Percentiles rank a stretch among this genome's conserved stretches.
These are phyloP conservation scores for Spiromastix sp. DNA, from an alignment of 2,329 filamentous ascomycete genomes.

Conservation along the genomic window DNA sequence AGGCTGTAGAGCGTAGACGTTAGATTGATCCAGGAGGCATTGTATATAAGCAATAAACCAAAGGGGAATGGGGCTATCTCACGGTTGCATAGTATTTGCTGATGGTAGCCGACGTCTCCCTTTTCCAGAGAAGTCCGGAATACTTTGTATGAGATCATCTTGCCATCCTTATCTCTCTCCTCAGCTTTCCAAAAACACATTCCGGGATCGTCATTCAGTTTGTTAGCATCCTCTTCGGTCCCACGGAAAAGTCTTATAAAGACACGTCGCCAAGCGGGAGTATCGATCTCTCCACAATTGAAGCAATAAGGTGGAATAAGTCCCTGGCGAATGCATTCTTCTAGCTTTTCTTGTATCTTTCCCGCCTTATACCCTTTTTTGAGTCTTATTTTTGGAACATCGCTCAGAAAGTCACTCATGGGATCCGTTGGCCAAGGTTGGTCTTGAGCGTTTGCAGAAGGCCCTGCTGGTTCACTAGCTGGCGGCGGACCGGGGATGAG, in stretches of 20 bases:
- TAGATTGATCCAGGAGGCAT: conserved; percentile 7
- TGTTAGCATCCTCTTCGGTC: conserved; percentile 57
- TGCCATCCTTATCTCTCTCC: conserved; percentile 51
- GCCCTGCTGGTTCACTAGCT: conserved; percentile 41
- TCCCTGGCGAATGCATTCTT: conserved; percentile 58
- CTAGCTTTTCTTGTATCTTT: conserved; percentile 49
- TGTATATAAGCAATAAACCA: conserved; percentile 21
- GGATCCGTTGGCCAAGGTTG: conserved; percentile 35
- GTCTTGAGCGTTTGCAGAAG: conserved; percentile 27
- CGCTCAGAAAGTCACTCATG: conserved; percentile 31
- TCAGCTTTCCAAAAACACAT: conserved; percentile 65
- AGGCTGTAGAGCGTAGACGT: conserved; percentile 45
- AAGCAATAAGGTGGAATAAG: conserved; percentile 80
- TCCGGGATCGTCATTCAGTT: conserved; percentile 60
- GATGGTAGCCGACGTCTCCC: conserved; percentile 61
- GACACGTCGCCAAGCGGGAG: conserved; percentile 89
- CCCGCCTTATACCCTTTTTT: conserved; percentile 54
- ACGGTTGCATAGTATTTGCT: conserved; percentile 80
- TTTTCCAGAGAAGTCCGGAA: conserved; percentile 63
- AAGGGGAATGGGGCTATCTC: too few relatives aligned
- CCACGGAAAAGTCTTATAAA: conserved; percentile 69
- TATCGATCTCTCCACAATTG: conserved; percentile 92
- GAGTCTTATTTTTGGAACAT: conserved; percentile 32
- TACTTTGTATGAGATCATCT: conserved; percentile 55
- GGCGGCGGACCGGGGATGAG: conserved; percentile 30